Evolutionary conservation across 345 rosid species (phyloP).

Genomic region (Lagerstroemia speciosa): DNA sequence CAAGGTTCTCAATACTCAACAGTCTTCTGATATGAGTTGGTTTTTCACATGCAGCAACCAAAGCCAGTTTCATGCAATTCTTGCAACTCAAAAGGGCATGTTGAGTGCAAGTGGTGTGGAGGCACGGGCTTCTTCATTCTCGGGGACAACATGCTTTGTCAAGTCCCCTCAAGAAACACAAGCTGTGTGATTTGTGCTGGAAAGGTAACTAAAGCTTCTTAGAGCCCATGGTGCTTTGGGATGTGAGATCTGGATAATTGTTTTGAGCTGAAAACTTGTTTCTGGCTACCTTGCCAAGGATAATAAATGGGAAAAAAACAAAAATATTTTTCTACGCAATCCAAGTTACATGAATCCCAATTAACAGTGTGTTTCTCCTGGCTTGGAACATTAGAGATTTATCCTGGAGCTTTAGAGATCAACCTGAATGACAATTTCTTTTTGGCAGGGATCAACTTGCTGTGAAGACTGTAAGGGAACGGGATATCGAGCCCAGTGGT

Average conservation of each 20-base stretch:
- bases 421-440: background rate
- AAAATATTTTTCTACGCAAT: background rate
- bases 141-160: conserved; percentile 89
- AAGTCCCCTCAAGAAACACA: conserved; percentile 84
- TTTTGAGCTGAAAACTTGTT: background rate
- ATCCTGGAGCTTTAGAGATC: background rate
- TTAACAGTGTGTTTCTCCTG: background rate
- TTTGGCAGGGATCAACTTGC: conserved; percentile 54
- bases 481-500: conserved; percentile 95
- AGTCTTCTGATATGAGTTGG: background rate
- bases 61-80: conserved; percentile 63
- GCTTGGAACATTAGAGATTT: background rate
- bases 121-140: conserved; percentile 91
- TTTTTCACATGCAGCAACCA: conserved; percentile 52
- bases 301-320: background rate
- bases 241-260: background rate
- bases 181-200: conserved; percentile 78
- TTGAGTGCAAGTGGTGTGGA: conserved; percentile 86
- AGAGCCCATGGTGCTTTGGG: too few relatives aligned
- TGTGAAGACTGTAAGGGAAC: conserved; percentile 86
- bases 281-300: background rate
- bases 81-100: conserved; percentile 55
- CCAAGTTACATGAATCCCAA: background rate
- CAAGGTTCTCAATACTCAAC: background rate
- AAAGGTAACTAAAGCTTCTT: conserved; percentile 30